These are phyloP conservation scores for Blepharisma japonicum DNA, from an alignment of 73 alveolate species.

Conservation along the genomic window DNA sequence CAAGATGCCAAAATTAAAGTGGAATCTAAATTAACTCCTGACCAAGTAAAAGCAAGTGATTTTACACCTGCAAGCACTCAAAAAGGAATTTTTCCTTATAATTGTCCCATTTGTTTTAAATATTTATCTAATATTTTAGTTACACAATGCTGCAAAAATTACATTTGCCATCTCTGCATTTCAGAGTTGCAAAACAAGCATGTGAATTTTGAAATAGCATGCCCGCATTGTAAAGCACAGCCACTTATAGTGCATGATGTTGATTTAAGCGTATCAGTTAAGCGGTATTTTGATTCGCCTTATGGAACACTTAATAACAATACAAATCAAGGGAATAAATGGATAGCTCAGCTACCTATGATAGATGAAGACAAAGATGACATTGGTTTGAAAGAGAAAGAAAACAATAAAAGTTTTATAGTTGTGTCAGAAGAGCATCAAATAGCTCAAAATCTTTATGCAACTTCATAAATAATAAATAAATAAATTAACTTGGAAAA, in stretches of 20 bases:
- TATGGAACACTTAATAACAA: not conserved
- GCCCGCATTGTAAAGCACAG: slow-evolving; percentile 33
- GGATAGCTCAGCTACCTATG: no score
- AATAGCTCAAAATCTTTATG: no score
- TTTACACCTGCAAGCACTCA: slow-evolving; percentile 50
- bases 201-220: slow-evolving; percentile 15
- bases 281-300: slow-evolving; percentile 31
- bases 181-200: slow-evolving; percentile 32
- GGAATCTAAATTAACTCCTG: slow-evolving; percentile 30
- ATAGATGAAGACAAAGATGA: no score
- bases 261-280: slow-evolving; percentile 11
- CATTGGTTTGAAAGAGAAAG: no score
- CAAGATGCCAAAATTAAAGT: slow-evolving; percentile 24
- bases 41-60: slow-evolving; percentile 44
- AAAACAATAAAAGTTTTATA: no score
- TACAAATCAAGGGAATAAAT: no score
- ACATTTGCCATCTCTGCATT: slow-evolving; percentile 56
- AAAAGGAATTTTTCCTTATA: slow-evolving; percentile 41
- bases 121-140: slow-evolving; percentile 40
- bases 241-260: slow-evolving; percentile 24
- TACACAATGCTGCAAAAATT: slow-evolving; percentile 44
- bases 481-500: no score
- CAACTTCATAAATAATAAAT: no score
- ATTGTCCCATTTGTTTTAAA: slow-evolving; percentile 60
- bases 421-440: no score